A percentile compares a stretch with the other conserved stretches of the same genome.
Evolutionary conservation across 164 flowering plant genomes (phyloP).

Genomic region (Aristolochia contorta): DNA sequence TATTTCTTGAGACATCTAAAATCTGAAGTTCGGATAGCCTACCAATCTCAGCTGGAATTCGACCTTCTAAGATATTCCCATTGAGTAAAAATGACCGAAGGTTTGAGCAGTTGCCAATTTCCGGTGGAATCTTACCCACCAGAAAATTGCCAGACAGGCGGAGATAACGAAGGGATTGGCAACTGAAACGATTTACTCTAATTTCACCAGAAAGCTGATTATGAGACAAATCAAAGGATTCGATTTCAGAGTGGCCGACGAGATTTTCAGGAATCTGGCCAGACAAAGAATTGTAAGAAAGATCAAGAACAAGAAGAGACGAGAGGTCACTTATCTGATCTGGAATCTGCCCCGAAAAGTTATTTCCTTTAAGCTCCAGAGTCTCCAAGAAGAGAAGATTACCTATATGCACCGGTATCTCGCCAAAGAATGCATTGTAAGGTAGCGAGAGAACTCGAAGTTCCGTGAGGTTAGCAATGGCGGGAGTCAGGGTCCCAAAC

Average conservation of each 20-base stretch:
- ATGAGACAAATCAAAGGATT: slow-evolving; percentile 40
- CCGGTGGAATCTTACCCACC: slow-evolving; percentile 34
- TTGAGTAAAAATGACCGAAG: slow-evolving; percentile 42
- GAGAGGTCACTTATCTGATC: slow-evolving; percentile 26
- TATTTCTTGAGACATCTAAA: slow-evolving; percentile 63
- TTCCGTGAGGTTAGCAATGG: slow-evolving; percentile 32
- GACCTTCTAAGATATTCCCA: slow-evolving; percentile 48
- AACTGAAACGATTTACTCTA: slow-evolving; percentile 16
- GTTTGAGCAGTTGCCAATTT: slow-evolving; percentile 47
- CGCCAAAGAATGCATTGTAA: slow-evolving; percentile 34
- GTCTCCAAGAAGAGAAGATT: slow-evolving; percentile 24
- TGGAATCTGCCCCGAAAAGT: slow-evolving; percentile 51
- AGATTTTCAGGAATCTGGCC: slow-evolving; percentile 41
- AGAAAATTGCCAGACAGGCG: slow-evolving; percentile 46
- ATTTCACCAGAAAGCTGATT: slow-evolving; percentile 43
- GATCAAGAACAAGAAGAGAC: slow-evolving; percentile 39
- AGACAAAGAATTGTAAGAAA: slow-evolving; percentile 39
- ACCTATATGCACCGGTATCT: slow-evolving; percentile 45
- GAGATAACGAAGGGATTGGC: slow-evolving; percentile 30
- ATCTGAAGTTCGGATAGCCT: slow-evolving; percentile 37
- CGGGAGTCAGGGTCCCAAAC: slow-evolving; percentile 27
- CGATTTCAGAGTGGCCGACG: slow-evolving; percentile 27
- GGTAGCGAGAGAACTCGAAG: slow-evolving; percentile 37
- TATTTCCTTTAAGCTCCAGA: slow-evolving; percentile 52
- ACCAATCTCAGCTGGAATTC: slow-evolving; percentile 52